Evolutionary conservation across 306 rosid species (phyloP).

Genomic region (Dalbergia cochinchinensis): DNA sequence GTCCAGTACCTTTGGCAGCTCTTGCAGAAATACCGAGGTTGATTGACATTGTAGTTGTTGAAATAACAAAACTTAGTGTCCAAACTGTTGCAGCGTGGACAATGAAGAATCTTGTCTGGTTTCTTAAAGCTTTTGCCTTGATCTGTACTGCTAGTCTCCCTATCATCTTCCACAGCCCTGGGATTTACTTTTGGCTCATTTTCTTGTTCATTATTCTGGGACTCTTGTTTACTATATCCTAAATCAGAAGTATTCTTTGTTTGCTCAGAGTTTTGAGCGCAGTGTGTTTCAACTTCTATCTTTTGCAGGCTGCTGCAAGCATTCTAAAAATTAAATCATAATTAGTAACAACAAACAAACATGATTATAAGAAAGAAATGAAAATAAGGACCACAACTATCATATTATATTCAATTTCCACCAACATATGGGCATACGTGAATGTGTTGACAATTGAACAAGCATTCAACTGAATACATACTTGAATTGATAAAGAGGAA

Average conservation of each 20-base stretch:
- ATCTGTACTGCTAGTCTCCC: constrained; percentile 47
- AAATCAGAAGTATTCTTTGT: constrained; percentile 43
- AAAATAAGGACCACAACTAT: constrained; percentile 13
- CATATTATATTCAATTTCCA: constrained; percentile 1
- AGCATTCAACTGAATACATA: neutral
- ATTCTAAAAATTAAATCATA: constrained; percentile 51
- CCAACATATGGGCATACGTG: no score
- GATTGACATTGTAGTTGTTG: constrained; percentile 87
- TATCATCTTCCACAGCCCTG: constrained; percentile 37
- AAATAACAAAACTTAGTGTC: constrained; percentile 86
- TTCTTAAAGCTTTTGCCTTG: constrained; percentile 65
- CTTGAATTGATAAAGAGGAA: neutral
- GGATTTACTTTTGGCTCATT: constrained; percentile 39
- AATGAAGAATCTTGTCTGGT: constrained; percentile 77
- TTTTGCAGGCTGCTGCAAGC: constrained; percentile 44
- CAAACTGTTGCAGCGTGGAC: constrained; percentile 81
- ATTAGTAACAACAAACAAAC: constrained; percentile 25
- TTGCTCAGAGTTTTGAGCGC: constrained; percentile 43
- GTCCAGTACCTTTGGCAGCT: constrained; percentile 85
- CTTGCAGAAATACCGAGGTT: constrained; percentile 87
- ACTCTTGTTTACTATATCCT: constrained; percentile 30
- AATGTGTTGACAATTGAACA: neutral
- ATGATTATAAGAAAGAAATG: constrained; percentile 11
- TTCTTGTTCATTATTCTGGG: constrained; percentile 15
- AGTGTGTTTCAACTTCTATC: constrained; percentile 38